Base-by-base conservation (phyloP, 768 basidiomycete species). In the Clathrus columnatus region DNA sequence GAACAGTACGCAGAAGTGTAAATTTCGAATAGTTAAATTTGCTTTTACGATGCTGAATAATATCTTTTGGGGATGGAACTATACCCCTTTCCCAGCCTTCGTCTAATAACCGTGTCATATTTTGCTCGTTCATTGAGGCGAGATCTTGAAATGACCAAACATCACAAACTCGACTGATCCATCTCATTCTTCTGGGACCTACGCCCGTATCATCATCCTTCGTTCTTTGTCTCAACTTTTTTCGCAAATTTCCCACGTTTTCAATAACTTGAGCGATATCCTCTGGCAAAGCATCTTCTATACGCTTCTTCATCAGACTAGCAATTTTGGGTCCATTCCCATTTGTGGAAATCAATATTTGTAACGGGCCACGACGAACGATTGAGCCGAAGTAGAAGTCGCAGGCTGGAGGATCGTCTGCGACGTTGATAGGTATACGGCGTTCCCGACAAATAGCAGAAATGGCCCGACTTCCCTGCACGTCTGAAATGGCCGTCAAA, bases 341-440 rank as follows among this genome's bases (percentile, higher is more conserved):
- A 58, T 90, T 90, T 3, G 96, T 98, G 17, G 91, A 94, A 50
- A 99, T 83, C 87, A 98, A 87, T 60, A 99, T 82, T 70, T 96
- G 93, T 21, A 99, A 72, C 0, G 94, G 90, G 0, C 95, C 94
- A 58, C 84, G 79, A 27, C 91, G 84, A 57, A 97, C 83, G 67
- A 91, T 89, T 2, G 91, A 87, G 49, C 96, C 96, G 71, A 98
- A 99, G 75, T 94, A 98, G 65, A 99, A 99, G 70, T 99, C 95
- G 75, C 96, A 99, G 43, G 84, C 80, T 44, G 88, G 83, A 2
- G 96, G 96, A 57, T 97, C 87, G 72, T 99, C 95, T 36, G 96
- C 96, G 58, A 92, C 91, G 69, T 99, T 99, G 53, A 95, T 85
- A 6, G 93, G 91, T 49, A 97, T 85, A 47, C 75, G 78, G 51